Evolutionary conservation across 2,329 filamentous ascomycete genomes (phyloP), one percentile per base, ranked within the genome.

Genomic region (Leptographium flavum): DNA sequence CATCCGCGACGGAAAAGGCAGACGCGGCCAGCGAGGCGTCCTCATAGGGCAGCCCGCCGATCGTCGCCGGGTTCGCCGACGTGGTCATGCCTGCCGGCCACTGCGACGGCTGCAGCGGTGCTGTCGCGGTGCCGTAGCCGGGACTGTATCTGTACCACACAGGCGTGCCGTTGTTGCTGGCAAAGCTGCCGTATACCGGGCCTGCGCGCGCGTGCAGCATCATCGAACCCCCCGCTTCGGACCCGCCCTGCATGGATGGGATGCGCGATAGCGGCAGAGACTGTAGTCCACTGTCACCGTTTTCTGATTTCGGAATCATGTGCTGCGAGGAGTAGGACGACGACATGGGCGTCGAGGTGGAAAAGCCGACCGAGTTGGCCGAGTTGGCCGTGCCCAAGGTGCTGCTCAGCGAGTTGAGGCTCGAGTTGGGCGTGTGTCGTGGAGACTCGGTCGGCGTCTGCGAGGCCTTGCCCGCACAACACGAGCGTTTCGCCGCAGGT

Each of bases 61-160:
- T 22, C 8, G 19, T 2, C 19, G 28, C 19, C 15, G 25, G n/a
- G 21, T 41, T 35, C 0, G 14, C 43, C 21, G 43, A 39, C 11
- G 50, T 31, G 8, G 45, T 37, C 15, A 55, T 43, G 4, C 44
- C 37, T 2, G 43, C 39, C 11, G 49, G 48, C 53, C 53, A 55
- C 13, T 54, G 51, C n/a, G 48, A 45, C 6, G 41, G 51, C 45
- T 52, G 49, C 15, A 55, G 46, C 5, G 53, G 53, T 6, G 50
- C 47, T 11, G 49, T 23, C n/a, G 43, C 43, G 2, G 53, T 55
- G 27, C 52, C 53, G 17, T 49, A 52, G 9, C 47, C 46, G 3
- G 53, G 45, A 19, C 42, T 47, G 40, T 54, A 53, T 14, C 39
- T 38, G 40, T 52, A 53, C 49, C 49, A 53, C 1, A 42, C 21